Evolutionary conservation across 2,329 filamentous ascomycete genomes (phyloP).

Genomic region (Phaeosphaeriaceae sp.): DNA sequence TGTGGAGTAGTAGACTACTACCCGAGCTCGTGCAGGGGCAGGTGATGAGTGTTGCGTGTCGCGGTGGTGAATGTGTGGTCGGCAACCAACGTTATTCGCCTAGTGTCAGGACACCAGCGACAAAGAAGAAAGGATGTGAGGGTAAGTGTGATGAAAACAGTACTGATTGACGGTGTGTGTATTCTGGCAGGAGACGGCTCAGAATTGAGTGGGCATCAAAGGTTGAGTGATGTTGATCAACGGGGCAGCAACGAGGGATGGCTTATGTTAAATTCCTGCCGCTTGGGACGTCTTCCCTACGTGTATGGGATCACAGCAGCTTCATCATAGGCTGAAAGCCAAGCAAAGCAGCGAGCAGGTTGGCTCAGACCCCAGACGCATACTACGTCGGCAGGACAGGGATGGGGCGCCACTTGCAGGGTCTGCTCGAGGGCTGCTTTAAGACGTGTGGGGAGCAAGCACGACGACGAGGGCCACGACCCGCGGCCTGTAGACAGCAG

Average conservation of each 20-base stretch:
- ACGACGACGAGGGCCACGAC: conserved; percentile 4
- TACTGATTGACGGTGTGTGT: conserved; percentile 37
- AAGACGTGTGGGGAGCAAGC: conserved; percentile 25
- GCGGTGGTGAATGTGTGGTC: conserved; percentile 29
- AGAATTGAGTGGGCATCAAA: conserved; percentile 39
- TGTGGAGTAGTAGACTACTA: conserved; percentile 37
- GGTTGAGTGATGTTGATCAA: conserved; percentile 42
- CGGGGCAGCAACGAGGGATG: conserved; percentile 38
- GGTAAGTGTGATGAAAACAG: conserved; percentile 35
- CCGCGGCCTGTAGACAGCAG: neutral
- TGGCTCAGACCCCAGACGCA: conserved; percentile 39
- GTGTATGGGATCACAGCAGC: conserved; percentile 42
- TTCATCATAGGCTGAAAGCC: conserved; percentile 49
- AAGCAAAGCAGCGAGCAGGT: conserved; percentile 41
- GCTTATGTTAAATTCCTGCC: conserved; percentile 42
- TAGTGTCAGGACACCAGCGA: conserved; percentile 30
- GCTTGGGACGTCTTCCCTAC: conserved; percentile 37
- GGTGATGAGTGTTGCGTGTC: conserved; percentile 31
- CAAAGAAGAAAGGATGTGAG: conserved; percentile 47
- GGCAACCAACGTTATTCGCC: conserved; percentile 32
- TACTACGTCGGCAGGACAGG: conserved; percentile 35
- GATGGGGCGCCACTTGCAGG: conserved; percentile 26
- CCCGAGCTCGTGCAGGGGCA: conserved; percentile 36
- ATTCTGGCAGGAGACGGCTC: conserved; percentile 32
- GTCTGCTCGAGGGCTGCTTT: conserved; percentile 38